These are phyloP conservation scores for Metroxylon sagu DNA, from an alignment of 176 grass and related monocot species.

Conservation along the genomic window DNA sequence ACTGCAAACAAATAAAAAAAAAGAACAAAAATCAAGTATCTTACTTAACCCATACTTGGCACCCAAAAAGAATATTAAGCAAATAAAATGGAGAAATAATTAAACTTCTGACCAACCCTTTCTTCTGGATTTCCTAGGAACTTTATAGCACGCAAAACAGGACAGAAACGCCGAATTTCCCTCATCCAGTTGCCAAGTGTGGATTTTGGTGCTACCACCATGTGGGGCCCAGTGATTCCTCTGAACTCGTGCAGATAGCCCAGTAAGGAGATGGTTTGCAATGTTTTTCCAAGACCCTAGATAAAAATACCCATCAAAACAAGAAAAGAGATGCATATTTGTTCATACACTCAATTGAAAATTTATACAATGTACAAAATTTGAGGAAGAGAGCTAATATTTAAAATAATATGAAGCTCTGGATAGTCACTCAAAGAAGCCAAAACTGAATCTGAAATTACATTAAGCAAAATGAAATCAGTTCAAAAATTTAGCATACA, in stretches of 20 bases:
- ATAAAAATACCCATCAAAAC: constrained; percentile 9
- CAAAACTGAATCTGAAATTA: too few species aligned
- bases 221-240: constrained; percentile 90
- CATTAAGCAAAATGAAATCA: too few species aligned
- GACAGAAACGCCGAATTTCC: constrained; percentile 92
- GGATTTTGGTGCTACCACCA: constrained; percentile 98
- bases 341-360: too few species aligned
- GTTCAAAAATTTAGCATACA: too few species aligned
- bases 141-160: constrained; percentile 72
- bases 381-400: too few species aligned
- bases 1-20: constrained; percentile 36
- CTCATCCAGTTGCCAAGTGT: constrained; percentile 99
- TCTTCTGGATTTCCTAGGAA: constrained; percentile 96
- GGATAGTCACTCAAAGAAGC: too few species aligned
- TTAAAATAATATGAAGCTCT: too few species aligned
- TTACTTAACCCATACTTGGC: not conserved
- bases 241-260: constrained; percentile 92
- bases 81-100: not conserved
- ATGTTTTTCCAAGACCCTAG: constrained; percentile 96
- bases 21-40: constrained; percentile 10
- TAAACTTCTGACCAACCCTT: constrained; percentile 38
- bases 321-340: not conserved
- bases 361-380: too few species aligned
- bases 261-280: constrained; percentile 94
- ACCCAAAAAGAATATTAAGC: not conserved